phyloP scores from a whole-genome alignment of 2,329 filamentous ascomycete genomes.

The Pseudocercospora eumusae region DNA sequence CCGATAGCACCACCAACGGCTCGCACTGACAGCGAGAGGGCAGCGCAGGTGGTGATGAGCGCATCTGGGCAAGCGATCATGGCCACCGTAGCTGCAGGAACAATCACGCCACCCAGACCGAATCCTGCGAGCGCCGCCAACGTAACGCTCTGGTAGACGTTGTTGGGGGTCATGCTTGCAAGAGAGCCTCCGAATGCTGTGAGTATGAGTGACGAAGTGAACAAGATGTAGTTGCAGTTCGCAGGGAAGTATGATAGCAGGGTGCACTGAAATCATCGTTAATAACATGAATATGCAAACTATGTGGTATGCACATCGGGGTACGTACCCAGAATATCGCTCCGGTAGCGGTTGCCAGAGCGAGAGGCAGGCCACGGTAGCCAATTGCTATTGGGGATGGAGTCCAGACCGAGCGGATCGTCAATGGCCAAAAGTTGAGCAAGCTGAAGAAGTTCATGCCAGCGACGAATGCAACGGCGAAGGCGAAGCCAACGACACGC shows the following conservation, averaged over 20 bases:
- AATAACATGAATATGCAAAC: neutral
- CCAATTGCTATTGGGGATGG: conserved; percentile 62
- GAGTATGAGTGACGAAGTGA: conserved; percentile 39
- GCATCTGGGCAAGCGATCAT: conserved; percentile 37
- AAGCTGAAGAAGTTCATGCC: conserved; percentile 43
- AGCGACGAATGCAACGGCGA: conserved; percentile 42
- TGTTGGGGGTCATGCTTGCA: conserved; percentile 58
- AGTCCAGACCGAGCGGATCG: conserved; percentile 64
- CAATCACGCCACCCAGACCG: conserved; percentile 41
- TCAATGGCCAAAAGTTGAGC: conserved; percentile 62
- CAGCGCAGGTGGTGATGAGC: conserved; percentile 36
- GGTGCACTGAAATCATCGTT: neutral
- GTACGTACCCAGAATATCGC: conserved; percentile 52
- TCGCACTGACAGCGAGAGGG: conserved; percentile 37
- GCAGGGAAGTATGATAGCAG: conserved; percentile 35
- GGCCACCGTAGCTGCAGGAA: conserved; percentile 38
- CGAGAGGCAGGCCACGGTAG: conserved; percentile 63
- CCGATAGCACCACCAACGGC: conserved; percentile 37
- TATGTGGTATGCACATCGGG: neutral
- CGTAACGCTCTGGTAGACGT: conserved; percentile 28
- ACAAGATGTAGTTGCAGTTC: conserved; percentile 51
- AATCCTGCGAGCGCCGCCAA: conserved; percentile 40
- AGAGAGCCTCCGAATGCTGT: conserved; percentile 49
- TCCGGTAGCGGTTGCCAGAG: conserved; percentile 59
- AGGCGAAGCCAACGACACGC: conserved; percentile 38